Conservation (phyloP, 2,329 filamentous ascomycete genomes). For the Clonostachys rosea region DNA sequence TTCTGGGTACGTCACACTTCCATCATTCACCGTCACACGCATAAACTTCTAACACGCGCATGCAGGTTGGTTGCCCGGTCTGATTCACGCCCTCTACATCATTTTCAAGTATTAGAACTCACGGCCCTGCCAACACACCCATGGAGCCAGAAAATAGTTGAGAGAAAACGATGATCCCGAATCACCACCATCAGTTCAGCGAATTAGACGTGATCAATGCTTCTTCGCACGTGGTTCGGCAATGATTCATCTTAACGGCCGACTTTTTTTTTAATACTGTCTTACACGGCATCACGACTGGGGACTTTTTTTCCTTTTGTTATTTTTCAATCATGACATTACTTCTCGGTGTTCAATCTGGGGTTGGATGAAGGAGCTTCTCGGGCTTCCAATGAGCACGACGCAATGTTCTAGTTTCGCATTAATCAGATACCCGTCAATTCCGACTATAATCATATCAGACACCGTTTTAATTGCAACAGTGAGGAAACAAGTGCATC, state of each 20-base stretch:
- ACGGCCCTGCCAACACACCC: not conserved
- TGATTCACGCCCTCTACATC: conserved; percentile 92
- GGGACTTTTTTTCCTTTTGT: no score
- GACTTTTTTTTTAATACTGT: no score
- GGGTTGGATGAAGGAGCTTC: not conserved
- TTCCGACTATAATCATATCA: not conserved
- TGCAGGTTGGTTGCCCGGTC: conserved; percentile 64
- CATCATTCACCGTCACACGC: not conserved
- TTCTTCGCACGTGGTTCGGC: not conserved
- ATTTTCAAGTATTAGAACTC: conserved; percentile 75
- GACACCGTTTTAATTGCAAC: no score
- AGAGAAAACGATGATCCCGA: not conserved
- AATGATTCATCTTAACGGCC: not conserved
- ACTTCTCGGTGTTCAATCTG: not conserved
- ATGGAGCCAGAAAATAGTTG: not conserved
- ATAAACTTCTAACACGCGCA: not conserved
- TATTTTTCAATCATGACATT: no score
- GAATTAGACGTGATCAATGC: not conserved
- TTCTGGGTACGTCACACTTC: conserved; percentile 46
- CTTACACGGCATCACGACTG: no score
- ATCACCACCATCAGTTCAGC: no score
- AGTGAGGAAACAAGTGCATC: no score
- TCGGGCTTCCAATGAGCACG: no score
- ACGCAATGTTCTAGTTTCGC: not conserved
- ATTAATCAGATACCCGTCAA: not conserved